Evolutionary conservation across 495 filamentous ascomycete genomes (phyloP).

Genomic region (Aspergillus heteromorphus): DNA sequence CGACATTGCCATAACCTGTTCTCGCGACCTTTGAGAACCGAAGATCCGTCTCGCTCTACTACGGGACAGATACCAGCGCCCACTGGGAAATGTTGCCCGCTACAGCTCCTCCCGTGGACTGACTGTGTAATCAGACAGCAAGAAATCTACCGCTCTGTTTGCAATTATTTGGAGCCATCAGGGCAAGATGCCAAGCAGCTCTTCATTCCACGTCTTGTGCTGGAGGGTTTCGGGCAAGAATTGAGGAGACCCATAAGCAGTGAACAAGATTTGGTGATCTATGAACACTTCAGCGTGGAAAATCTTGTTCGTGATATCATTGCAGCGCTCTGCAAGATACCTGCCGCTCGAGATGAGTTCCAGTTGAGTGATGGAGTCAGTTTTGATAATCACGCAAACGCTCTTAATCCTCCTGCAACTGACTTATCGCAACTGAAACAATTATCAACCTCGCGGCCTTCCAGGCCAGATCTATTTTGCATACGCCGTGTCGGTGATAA

Average conservation of each 20-base stretch:
- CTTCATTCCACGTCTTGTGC: slow-evolving; percentile 9
- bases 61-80: slow-evolving; percentile 23
- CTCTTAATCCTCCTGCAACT: slow-evolving; percentile 7
- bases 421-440: not conserved
- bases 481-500: slow-evolving; percentile 20
- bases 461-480: slow-evolving; percentile 21
- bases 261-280: slow-evolving; percentile 26
- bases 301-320: slow-evolving; percentile 29
- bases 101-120: slow-evolving; percentile 23
- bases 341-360: slow-evolving; percentile 22
- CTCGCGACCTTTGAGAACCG: slow-evolving; percentile 14
- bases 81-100: slow-evolving; percentile 27
- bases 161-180: slow-evolving; percentile 17
- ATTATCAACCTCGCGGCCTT: slow-evolving; percentile 5
- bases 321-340: slow-evolving; percentile 22
- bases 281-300: slow-evolving; percentile 27
- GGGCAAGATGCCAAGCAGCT: slow-evolving; percentile 7
- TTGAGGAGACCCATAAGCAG: slow-evolving; percentile 20
- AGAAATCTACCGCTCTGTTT: slow-evolving; percentile 24
- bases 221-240: slow-evolving; percentile 13
- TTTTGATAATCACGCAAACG: slow-evolving; percentile 29
- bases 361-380: slow-evolving; percentile 20
- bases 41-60: slow-evolving; percentile 27
- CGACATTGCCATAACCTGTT: slow-evolving; percentile 22
- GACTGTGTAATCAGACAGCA: slow-evolving; percentile 23